These are phyloP conservation scores for Sutorius eximius DNA, from an alignment of 1,284 basidiomycete species.

Conservation along the genomic window DNA sequence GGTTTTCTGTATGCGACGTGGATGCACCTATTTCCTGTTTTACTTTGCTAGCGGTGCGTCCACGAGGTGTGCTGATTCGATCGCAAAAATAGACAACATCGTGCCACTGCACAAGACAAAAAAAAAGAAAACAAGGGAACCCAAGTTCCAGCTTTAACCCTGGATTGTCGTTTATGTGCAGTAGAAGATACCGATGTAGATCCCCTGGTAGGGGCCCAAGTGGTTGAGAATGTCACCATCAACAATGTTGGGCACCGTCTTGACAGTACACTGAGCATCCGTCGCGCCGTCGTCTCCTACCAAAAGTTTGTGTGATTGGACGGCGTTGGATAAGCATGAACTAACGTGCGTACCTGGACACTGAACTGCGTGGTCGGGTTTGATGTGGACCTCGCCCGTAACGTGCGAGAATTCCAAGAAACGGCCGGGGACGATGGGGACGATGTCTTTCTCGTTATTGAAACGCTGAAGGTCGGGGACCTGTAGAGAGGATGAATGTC, in stretches of 20 bases:
- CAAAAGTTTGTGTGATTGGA: background rate
- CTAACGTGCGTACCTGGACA: conserved; percentile 37
- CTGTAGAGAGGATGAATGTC: conserved; percentile 18
- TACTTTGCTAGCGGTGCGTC: background rate
- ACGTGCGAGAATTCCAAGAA: conserved; percentile 47
- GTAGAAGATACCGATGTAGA: conserved; percentile 50
- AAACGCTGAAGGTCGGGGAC: conserved; percentile 47
- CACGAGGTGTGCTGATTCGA: background rate
- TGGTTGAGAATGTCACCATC: conserved; percentile 48
- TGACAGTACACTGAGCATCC: conserved; percentile 47
- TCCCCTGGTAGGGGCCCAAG: conserved; percentile 55
- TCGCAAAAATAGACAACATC: background rate
- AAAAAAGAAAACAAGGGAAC: conserved; percentile 5
- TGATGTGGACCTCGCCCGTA: conserved; percentile 42
- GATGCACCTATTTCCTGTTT: background rate
- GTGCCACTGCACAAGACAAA: conserved; percentile 2
- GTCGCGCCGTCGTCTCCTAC: conserved; percentile 47
- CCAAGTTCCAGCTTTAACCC: background rate
- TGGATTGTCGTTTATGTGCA: conserved; percentile 36
- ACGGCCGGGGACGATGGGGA: conserved; percentile 50
- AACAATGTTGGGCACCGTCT: conserved; percentile 45
- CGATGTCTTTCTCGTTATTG: conserved; percentile 45
- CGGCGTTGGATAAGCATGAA: background rate
- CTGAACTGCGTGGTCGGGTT: conserved; percentile 35
- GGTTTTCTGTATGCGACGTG: no score